These are phyloP conservation scores for Hortiboletus campestris DNA, from an alignment of 768 basidiomycete species.

Conservation along the genomic window DNA sequence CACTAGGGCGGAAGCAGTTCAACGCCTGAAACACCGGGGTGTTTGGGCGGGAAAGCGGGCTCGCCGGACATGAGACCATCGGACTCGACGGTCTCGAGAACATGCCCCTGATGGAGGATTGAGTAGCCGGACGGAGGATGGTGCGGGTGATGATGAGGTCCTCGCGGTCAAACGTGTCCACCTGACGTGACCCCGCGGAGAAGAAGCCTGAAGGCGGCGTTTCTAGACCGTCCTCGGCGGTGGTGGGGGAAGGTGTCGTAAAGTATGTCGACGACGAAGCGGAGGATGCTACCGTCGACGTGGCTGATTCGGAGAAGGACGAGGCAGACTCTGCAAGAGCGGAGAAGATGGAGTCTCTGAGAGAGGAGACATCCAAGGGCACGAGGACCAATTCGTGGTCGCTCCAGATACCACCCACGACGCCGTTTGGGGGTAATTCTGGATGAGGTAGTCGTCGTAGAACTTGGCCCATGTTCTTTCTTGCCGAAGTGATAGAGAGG, in stretches of 20 bases:
- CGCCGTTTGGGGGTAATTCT: constrained; percentile 12
- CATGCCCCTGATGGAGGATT: constrained; percentile 18
- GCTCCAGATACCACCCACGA: constrained; percentile 33
- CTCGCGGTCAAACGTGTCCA: constrained; percentile 30
- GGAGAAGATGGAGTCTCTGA: constrained; percentile 19
- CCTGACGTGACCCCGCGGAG: constrained; percentile 14
- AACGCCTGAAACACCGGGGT: constrained; percentile 26
- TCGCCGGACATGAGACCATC: constrained; percentile 27
- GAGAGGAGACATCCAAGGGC: constrained; percentile 26
- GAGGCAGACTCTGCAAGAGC: constrained; percentile 14
- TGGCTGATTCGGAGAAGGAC: constrained; percentile 13
- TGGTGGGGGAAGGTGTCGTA: constrained; percentile 15
- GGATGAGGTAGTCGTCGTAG: constrained; percentile 23
- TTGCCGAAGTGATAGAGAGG: constrained; percentile 8
- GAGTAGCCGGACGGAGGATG: constrained; percentile 35
- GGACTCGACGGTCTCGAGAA: constrained; percentile 34
- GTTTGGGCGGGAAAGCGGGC: constrained; percentile 22
- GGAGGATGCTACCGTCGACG: constrained; percentile 3
- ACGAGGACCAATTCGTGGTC: constrained; percentile 36
- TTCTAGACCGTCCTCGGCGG: constrained; percentile 7
- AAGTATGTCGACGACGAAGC: constrained; percentile 23
- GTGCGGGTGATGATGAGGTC: constrained; percentile 36
- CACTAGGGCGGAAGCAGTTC: constrained; percentile 35
- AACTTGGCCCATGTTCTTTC: constrained; percentile 29
- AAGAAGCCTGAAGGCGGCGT: constrained; percentile 6